Evolutionary conservation across 2,329 filamentous ascomycete genomes (phyloP), one percentile per base, ranked within the genome.

Genomic region (Colletotrichum sp.): DNA sequence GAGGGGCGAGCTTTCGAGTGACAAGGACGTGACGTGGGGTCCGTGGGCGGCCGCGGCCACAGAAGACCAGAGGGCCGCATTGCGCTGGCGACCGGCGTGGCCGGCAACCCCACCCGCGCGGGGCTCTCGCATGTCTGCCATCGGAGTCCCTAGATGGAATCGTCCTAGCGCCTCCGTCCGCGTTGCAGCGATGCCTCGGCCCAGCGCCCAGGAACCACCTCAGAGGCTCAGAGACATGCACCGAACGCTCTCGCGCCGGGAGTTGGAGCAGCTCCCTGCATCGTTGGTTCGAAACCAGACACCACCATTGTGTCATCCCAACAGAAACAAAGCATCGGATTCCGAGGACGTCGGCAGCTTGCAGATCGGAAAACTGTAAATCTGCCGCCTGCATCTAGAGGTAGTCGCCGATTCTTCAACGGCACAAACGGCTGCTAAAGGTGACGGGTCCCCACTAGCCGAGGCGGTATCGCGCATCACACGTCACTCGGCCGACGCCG

Each of bases 21-120:
- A 68, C 48, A 57, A 60, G 52, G 34, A 28, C 26, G 65, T 57
- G 70, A 72, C 52, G 66, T 32, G 70, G 70, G 36, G 65, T 28
- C 60, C 55, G 71, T 48, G 65, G 21, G 57, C 52, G 65, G 43
- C 18, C 43, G 48, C 68, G 32, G 67, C 21, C 55, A 60, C 57
- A 63, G 34, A 21, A 60, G 57, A 61, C 16, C 67, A 60, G 28
- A 63, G 36, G 43, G 72, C 72, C 32, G 72, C 48, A 65, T 72
- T 72, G 61, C 43, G 43, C 3, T 52, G 60, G 26, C 60, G 68
- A 63, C 18, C 72, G 39, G 63, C 72, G 12, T 48, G 32, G 72
- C 72, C 69, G 39, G 55, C n/a, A 52, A 68, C 52, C 13, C 73
- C 73, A 75, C 73, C 73, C 63, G 69, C 73, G 69, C 69, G 73